Conservation (phyloP, 2,329 filamentous ascomycete genomes). For the Colletotrichum chlorophyti region DNA sequence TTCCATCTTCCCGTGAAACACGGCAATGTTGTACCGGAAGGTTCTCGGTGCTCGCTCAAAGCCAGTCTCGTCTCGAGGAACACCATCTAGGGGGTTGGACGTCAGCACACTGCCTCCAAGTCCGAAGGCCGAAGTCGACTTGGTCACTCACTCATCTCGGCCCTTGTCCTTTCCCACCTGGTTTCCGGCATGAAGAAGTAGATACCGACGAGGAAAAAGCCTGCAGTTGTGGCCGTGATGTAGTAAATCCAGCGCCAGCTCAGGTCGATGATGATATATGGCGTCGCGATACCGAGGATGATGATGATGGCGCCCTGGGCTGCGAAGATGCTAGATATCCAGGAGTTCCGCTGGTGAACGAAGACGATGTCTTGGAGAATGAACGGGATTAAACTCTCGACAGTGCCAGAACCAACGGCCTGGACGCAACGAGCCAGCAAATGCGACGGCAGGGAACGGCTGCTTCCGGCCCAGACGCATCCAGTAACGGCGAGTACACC, state of each 20-base stretch:
- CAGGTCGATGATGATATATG: constrained; percentile 37
- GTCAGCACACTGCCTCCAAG: not conserved
- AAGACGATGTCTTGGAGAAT: constrained; percentile 46
- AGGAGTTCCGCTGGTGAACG: constrained; percentile 43
- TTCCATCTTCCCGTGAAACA: constrained; percentile 38
- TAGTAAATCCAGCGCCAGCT: constrained; percentile 44
- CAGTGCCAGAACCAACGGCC: constrained; percentile 41
- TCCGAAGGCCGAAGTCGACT: fast-evolving
- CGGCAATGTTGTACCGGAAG: constrained; percentile 37
- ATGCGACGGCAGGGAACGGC: constrained; percentile 36
- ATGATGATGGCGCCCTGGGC: constrained; percentile 39
- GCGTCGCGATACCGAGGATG: constrained; percentile 35
- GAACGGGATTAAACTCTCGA: constrained; percentile 43
- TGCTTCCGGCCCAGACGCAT: constrained; percentile 42
- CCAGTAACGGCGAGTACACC: constrained; percentile 40
- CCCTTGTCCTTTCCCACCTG: constrained; percentile 36
- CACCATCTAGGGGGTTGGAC: constrained; percentile 24
- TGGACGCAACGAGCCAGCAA: constrained; percentile 40
- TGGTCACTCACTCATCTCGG: constrained; percentile 34
- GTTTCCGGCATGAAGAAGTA: constrained; percentile 43
- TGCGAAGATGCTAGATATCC: constrained; percentile 38
- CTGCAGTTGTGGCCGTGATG: constrained; percentile 36
- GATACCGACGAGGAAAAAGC: constrained; percentile 36
- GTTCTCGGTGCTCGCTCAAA: constrained; percentile 32
- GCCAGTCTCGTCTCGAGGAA: constrained; percentile 28